Evolutionary conservation across 2,329 filamentous ascomycete genomes (phyloP).

Genomic region (Saccharata proteae): DNA sequence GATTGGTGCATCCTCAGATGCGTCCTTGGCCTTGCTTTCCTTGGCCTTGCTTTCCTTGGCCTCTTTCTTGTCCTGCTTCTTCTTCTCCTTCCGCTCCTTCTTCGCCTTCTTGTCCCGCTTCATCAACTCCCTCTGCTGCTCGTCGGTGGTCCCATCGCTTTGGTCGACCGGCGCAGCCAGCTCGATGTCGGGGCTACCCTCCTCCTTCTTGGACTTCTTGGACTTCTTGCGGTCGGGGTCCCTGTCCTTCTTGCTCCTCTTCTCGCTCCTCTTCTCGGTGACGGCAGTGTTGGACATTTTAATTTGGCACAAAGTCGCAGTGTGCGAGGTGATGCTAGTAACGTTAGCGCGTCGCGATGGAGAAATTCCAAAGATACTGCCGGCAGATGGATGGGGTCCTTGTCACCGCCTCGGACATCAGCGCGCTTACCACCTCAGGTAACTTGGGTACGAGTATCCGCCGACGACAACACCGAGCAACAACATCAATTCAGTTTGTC

Average conservation of each 20-base stretch:
- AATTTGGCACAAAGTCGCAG: too few species aligned
- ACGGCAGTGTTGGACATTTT: background rate
- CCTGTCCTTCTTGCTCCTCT: conserved; percentile 1
- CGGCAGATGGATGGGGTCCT: too few species aligned
- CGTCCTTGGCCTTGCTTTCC: background rate
- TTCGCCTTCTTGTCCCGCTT: background rate
- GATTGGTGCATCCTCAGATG: background rate
- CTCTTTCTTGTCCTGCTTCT: background rate
- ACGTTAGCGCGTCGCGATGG: too few species aligned
- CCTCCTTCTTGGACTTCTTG: conserved; percentile 3
- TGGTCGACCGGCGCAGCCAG: too few species aligned
- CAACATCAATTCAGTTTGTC: too few species aligned
- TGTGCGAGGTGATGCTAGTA: too few species aligned
- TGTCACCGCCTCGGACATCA: too few species aligned
- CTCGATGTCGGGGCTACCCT: background rate
- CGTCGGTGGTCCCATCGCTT: background rate
- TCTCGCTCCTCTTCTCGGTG: background rate
- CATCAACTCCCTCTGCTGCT: background rate
- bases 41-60: background rate
- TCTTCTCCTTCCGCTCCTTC: background rate
- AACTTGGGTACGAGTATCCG: too few species aligned
- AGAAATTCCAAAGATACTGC: too few species aligned
- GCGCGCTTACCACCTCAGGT: too few species aligned
- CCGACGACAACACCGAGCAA: too few species aligned
- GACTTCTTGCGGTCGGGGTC: background rate